A percentile compares a stretch with the other conserved stretches of the same genome.
phyloP scores from a whole-genome alignment of 2,329 filamentous ascomycete species.

The Cercospora sesami region DNA sequence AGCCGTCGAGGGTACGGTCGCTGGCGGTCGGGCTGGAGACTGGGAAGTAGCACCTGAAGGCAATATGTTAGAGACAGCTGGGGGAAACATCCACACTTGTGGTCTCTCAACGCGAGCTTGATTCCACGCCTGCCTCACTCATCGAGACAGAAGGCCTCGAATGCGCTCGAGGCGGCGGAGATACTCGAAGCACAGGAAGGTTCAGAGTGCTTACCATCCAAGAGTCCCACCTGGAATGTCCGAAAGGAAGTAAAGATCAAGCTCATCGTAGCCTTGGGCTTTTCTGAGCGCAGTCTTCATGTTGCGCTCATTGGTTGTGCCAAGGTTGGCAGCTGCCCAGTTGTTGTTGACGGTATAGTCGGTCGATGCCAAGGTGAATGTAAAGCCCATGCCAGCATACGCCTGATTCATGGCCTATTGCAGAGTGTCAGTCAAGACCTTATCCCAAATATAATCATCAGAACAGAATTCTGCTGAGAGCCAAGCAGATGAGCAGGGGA shows the following conservation, averaged over 20 bases:
- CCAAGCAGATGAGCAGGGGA: not conserved
- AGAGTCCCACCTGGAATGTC: conserved; percentile 41
- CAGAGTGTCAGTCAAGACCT: not conserved
- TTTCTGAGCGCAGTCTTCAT: conserved; percentile 56
- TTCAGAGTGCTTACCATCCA: conserved; percentile 14
- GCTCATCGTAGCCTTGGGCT: conserved; percentile 49
- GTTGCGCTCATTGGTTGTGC: conserved; percentile 39
- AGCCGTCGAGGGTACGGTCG: conserved; percentile 50
- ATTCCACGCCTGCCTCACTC: not conserved
- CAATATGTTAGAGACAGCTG: not conserved
- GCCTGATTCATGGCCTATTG: conserved; percentile 22
- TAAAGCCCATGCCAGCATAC: conserved; percentile 45
- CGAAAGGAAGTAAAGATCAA: conserved; percentile 60
- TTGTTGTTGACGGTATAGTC: conserved; percentile 52
- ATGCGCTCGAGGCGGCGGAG: not conserved
- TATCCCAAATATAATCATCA: not conserved
- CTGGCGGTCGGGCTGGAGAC: conserved; percentile 44
- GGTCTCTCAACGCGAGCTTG: not conserved
- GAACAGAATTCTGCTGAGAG: not conserved
- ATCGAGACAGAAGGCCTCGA: not conserved
- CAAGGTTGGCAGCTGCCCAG: conserved; percentile 51
- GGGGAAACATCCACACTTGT: not conserved
- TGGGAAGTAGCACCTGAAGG: conserved; percentile 27
- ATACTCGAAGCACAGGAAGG: not conserved
- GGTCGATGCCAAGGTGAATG: conserved; percentile 46